phyloP scores from a whole-genome alignment of 305 asterid species.

The Fraxinus velutina region DNA sequence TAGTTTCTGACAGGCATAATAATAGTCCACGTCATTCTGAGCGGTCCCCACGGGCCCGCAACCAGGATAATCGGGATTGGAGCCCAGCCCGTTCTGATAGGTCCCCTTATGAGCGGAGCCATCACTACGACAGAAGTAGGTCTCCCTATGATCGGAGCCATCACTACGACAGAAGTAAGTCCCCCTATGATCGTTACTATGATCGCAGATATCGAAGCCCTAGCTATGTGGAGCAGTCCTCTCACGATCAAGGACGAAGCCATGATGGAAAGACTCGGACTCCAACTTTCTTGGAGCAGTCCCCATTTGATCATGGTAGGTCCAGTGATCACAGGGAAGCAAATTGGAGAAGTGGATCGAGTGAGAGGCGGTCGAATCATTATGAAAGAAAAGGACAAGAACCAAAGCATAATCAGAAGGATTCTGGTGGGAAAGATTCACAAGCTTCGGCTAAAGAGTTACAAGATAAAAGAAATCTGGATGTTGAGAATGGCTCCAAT shows the following conservation, averaged over 20 bases:
- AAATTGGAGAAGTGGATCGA: conserved; percentile 48
- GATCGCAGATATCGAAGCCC: conserved; percentile 52
- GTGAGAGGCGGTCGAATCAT: conserved; percentile 50
- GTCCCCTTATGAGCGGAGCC: conserved; percentile 47
- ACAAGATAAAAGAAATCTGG: conserved; percentile 44
- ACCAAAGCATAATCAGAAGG: conserved; percentile 53
- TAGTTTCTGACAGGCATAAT: conserved; percentile 53
- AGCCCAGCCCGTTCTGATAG: conserved; percentile 62
- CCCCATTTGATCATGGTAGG: conserved; percentile 61
- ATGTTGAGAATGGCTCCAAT: conserved; percentile 34
- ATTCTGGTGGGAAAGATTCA: conserved; percentile 44
- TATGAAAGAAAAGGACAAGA: conserved; percentile 59
- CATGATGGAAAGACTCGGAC: conserved; percentile 57
- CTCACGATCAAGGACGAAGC: conserved; percentile 52
- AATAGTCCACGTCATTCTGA: conserved; percentile 76
- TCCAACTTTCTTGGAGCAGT: conserved; percentile 48
- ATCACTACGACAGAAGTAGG: conserved; percentile 50
- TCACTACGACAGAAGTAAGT: conserved; percentile 51
- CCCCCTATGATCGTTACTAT: conserved; percentile 53
- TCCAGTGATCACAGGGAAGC: conserved; percentile 40
- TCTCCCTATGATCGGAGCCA: conserved; percentile 55
- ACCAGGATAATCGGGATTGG: conserved; percentile 54
- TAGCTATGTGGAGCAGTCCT: conserved; percentile 42
- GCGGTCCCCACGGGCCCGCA: conserved; percentile 73
- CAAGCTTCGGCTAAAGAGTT: conserved; percentile 43